Base-by-base conservation (phyloP, 768 basidiomycete genomes). In the Tephrocybe sp. region DNA sequence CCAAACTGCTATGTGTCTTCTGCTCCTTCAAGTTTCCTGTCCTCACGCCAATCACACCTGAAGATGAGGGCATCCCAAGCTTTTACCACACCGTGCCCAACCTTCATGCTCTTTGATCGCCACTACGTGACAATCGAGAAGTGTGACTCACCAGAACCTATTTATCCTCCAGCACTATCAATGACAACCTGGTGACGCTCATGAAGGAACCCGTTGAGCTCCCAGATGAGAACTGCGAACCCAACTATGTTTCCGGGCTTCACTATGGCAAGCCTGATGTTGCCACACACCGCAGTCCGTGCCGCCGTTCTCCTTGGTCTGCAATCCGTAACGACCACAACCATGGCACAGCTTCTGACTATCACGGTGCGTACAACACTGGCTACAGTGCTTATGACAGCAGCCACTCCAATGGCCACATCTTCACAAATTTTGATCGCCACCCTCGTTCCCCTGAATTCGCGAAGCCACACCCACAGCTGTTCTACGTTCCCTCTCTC, bases 151-250 rank as follows among this genome's bases (percentile, higher is more conserved):
- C 11, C 34, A 36, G 15, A 36, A 36, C 11, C 34, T 12, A 20
- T 25, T 18, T 39, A 26, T 18, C 23, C 45, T 32, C 11, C n/a
- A 24, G 5, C 20, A 20, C 15, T 14, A 46, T 54, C 5, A 40
- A 57, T 12, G 51, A 57, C 23, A 25, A 38, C 4, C 52, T 57
- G 7, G 41, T 57, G 23, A 9, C 8, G 11, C 39, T 18, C n/a
- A 53, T 57, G 52, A 57, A 54, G 17, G 33, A 24, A 2, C 51
- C 56, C 1, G 32, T 57, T 1, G 48, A 50, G 11, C 10, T 57
- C 17, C 56, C 34, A 17, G 20, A 28, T 21, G 39, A 41, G 26
- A 26, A 47, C 21, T 21, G 37, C 12, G 17, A 21, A 10, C 25
- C 43, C 11, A 17, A 23, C 26, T 36, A 37, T 37, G 5, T 25